Evolutionary conservation across 208 protist genomes (phyloP).

Genomic region (Trypanosoma melophagium): DNA sequence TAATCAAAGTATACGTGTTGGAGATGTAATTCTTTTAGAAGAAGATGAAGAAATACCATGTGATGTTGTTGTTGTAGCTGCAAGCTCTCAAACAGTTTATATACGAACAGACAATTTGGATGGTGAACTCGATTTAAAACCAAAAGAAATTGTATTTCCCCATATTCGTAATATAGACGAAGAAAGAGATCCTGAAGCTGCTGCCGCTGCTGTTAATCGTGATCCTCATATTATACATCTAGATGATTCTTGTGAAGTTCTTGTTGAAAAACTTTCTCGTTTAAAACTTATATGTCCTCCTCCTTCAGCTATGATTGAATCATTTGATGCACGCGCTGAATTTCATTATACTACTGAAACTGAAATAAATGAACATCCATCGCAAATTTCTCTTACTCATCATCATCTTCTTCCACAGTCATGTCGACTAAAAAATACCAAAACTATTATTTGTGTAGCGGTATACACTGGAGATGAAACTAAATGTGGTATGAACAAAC

Average conservation of each 20-base stretch:
- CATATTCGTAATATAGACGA: neutral
- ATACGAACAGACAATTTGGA: slow-evolving; percentile 95
- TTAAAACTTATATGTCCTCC: slow-evolving; percentile 57
- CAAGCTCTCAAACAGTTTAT: slow-evolving; percentile 43
- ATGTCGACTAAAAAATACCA: slow-evolving; percentile 84
- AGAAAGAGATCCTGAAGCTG: neutral
- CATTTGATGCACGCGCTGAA: slow-evolving; percentile 77
- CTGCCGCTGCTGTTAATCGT: neutral
- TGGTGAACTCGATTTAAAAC: slow-evolving; percentile 93
- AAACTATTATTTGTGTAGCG: slow-evolving; percentile 74
- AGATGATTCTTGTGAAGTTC: slow-evolving; percentile 21
- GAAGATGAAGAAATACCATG: slow-evolving; percentile 89
- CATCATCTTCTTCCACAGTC: slow-evolving; percentile 88
- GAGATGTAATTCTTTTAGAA: slow-evolving; percentile 79
- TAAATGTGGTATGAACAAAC: slow-evolving; percentile 94
- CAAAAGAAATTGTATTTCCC: slow-evolving; percentile 56
- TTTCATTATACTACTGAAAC: slow-evolving; percentile 18
- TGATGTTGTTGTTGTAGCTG: slow-evolving; percentile 83
- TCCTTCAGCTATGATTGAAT: slow-evolving; percentile 83
- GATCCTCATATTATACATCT: slow-evolving; percentile 21
- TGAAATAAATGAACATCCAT: neutral
- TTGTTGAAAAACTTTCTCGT: slow-evolving; percentile 24
- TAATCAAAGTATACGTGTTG: slow-evolving; percentile 72
- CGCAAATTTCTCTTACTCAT: slow-evolving; percentile 48
- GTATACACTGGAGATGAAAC: slow-evolving; percentile 96